Conservation (phyloP, 83 land plant genomes). For the Thuja plicata region DNA sequence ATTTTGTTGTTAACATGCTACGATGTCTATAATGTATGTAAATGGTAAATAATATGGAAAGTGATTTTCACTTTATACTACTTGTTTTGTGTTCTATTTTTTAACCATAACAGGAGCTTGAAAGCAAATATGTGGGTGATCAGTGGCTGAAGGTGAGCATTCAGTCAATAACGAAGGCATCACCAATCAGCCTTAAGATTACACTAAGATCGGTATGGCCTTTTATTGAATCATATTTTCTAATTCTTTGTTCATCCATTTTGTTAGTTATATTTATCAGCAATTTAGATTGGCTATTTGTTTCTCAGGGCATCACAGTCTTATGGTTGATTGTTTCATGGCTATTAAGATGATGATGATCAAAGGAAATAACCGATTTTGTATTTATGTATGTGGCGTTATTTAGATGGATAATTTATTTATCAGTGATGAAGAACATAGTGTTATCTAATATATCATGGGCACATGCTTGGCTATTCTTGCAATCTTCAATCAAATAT, state of each 20-base stretch:
- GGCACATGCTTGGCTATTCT: no score
- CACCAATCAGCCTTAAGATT: constrained; percentile 65
- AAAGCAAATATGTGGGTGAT: constrained; percentile 24
- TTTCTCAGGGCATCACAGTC: no score
- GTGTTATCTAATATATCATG: no score
- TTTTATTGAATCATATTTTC: background rate
- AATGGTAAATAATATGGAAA: background rate
- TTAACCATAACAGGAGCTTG: constrained; percentile 33
- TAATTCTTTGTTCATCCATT: background rate
- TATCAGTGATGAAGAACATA: background rate
- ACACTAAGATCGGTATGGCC: constrained; percentile 58
- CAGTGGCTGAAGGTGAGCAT: constrained; percentile 49
- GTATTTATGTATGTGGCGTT: background rate
- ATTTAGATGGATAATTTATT: background rate
- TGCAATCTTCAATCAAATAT: no score
- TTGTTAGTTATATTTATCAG: background rate
- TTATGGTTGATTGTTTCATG: background rate
- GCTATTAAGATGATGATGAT: background rate
- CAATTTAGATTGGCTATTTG: background rate
- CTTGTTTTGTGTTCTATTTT: background rate
- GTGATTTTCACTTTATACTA: background rate
- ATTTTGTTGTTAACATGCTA: background rate
- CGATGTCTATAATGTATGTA: background rate
- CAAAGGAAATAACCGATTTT: background rate
- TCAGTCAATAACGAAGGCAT: constrained; percentile 56